Evolutionary conservation across 1,284 basidiomycete species (phyloP), one percentile per base, ranked within the genome.

Genomic region (Apiotrichum gamsii): DNA sequence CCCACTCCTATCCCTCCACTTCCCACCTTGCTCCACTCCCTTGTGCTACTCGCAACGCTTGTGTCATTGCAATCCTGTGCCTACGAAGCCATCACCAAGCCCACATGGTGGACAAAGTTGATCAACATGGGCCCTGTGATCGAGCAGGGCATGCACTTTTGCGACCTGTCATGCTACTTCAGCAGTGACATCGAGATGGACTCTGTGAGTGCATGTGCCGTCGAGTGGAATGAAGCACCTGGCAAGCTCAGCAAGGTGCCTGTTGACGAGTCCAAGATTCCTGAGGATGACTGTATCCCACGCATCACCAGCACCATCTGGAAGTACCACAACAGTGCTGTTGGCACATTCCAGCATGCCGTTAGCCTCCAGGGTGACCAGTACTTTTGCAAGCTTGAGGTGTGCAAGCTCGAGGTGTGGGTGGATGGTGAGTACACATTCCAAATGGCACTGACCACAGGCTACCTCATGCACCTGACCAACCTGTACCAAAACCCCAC

Each of bases 81-180:
- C 19, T 96, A 95, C 67, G 82, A 89, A 71, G 77, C 82, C 19
- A 91, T 94, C 58, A 82, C 82, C 34, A 95, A 95, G 75, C 82
- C 82, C 8, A 88, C 91, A 60, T 95, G 95, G 94, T 98, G 95
- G 94, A 86, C 93, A 79, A 97, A 97, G 75, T 81, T 84, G 20
- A 87, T 68, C 49, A 69, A 69, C 52, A 72, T 71, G 71, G 94
- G 94, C 25, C 94, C 94, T 11, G 82, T 98, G 64, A 81, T 98
- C 53, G 94, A 97, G 73, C 94, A 97, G 74, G 94, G 88, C 33
- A 98, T 94, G 6, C 94, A 82, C 67, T 80, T 82, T 61, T 76
- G 76, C 61, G 72, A 72, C 54, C 55, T 72, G 37, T 93, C 90
- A 43, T 85, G 94, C 58, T 98, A 97, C 79, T 97, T 98, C 72